Evolutionary conservation across 129 eudicot genomes (phyloP).

Genomic region (Lactuca saligna): DNA sequence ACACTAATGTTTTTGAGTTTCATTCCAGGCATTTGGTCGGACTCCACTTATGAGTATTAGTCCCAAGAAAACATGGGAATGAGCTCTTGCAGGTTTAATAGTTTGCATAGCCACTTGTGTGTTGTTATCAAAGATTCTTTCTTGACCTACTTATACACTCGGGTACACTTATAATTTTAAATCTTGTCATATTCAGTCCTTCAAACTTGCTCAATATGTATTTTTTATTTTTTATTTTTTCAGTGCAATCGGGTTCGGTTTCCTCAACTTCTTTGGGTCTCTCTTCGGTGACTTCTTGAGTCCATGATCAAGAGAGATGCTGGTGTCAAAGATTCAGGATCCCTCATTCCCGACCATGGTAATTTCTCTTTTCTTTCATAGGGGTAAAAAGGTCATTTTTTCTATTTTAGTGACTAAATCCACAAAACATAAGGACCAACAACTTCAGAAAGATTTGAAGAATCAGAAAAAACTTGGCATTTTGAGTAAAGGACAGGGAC

Average conservation of each 20-base stretch:
- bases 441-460: too few species aligned
- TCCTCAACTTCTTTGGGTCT: slow-evolving; percentile 84
- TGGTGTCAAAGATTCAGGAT: slow-evolving; percentile 98
- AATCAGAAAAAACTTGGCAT: too few species aligned
- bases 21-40: slow-evolving; percentile 85
- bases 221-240: background rate
- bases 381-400: background rate
- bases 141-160: slow-evolving; percentile 70
- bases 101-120: slow-evolving; percentile 81
- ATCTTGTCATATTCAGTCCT: background rate
- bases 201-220: background rate
- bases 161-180: slow-evolving; percentile 42
- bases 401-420: too few species aligned
- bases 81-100: slow-evolving; percentile 81
- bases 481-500: too few species aligned
- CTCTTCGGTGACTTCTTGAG: slow-evolving; percentile 95
- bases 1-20: background rate
- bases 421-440: too few species aligned
- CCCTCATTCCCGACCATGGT: slow-evolving; percentile 99
- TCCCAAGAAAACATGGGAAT: slow-evolving; percentile 99
- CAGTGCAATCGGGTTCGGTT: slow-evolving; percentile 84
- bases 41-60: slow-evolving; percentile 84
- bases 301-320: slow-evolving; percentile 99
- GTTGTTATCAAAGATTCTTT: slow-evolving; percentile 56
- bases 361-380: slow-evolving; percentile 8